Conservation (phyloP, 192 early-diverging fungal species). For the Glomus cerebriforme region DNA sequence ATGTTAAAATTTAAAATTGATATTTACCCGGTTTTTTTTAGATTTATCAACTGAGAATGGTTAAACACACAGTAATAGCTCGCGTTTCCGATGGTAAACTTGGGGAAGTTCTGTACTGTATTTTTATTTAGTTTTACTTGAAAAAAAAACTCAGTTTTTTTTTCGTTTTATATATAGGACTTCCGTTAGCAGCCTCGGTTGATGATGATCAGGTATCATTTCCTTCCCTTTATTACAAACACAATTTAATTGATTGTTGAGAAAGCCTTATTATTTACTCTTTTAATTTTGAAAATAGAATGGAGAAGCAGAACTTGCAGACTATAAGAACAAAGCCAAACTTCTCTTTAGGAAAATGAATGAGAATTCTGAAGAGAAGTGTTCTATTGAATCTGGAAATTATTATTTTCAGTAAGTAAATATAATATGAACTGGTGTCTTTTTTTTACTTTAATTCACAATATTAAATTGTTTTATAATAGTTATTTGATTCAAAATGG, state of each 20-base stretch:
- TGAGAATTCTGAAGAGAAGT: slow-evolving; percentile 81
- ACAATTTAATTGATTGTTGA: not conserved
- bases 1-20: no score
- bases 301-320: slow-evolving; percentile 80
- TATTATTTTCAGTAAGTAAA: slow-evolving; percentile 82
- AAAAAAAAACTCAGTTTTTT: not conserved
- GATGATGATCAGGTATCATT: slow-evolving; percentile 84
- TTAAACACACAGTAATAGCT: slow-evolving; percentile 92
- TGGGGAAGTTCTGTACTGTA: not conserved
- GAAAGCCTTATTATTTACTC: not conserved
- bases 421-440: not conserved
- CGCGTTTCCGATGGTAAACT: slow-evolving; percentile 79
- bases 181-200: slow-evolving; percentile 93
- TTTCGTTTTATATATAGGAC: slow-evolving; percentile 51
- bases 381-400: slow-evolving; percentile 92
- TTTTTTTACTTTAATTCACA: not conserved
- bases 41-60: slow-evolving; percentile 57
- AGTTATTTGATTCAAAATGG: slow-evolving; percentile 94
- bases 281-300: slow-evolving; percentile 33
- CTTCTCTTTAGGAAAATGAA: slow-evolving; percentile 88
- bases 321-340: slow-evolving; percentile 94
- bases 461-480: not conserved
- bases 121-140: not conserved
- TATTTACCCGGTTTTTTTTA: not conserved
- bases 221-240: not conserved